Evolutionary conservation across 1,284 basidiomycete species (phyloP).

Genomic region (Ustilago xerochloae): DNA sequence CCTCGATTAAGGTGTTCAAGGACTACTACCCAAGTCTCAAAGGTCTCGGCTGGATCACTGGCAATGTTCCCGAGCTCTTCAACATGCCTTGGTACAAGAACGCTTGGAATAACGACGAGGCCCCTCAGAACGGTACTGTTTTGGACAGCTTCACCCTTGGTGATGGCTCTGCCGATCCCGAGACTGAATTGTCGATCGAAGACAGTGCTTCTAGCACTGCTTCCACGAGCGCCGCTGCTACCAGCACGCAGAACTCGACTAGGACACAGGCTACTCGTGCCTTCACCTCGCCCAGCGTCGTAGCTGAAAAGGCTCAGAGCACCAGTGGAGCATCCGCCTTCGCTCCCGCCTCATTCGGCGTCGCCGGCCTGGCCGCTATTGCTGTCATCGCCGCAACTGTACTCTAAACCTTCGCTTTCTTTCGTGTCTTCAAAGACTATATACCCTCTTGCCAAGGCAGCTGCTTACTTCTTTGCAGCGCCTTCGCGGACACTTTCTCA

Average conservation of each 20-base stretch:
- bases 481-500: constrained; percentile 11
- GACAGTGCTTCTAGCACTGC: neutral
- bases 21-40: constrained; percentile 76
- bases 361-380: constrained; percentile 13
- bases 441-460: constrained; percentile 4
- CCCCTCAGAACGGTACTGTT: constrained; percentile 27
- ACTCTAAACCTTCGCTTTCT: constrained; percentile 2
- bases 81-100: constrained; percentile 55
- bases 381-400: constrained; percentile 18
- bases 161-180: neutral
- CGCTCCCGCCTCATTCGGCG: constrained; percentile 12
- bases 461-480: neutral
- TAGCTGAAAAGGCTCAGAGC: neutral
- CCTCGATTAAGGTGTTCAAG: constrained; percentile 78
- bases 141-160: constrained; percentile 27
- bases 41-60: constrained; percentile 75
- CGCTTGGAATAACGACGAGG: constrained; percentile 24
- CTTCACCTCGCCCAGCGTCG: neutral
- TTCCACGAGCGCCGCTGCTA: neutral
- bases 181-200: neutral
- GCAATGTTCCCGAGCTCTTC: constrained; percentile 44
- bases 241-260: neutral
- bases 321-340: constrained; percentile 14
- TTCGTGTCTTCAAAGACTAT: neutral
- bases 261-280: neutral